Conservation (phyloP, 371 early-diverging fungal genomes). For the Gilbertella persicaria region DNA sequence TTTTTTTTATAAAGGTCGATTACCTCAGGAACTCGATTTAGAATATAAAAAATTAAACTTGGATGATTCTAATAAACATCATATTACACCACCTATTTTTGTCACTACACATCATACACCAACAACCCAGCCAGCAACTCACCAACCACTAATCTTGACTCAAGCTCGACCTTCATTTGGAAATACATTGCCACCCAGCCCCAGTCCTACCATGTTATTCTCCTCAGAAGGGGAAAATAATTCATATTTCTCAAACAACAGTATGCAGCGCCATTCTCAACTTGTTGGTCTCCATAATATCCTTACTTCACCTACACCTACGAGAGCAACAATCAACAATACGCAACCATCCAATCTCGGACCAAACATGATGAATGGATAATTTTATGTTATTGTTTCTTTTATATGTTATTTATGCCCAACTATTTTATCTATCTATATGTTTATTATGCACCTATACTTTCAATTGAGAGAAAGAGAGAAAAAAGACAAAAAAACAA, state of each 20-base stretch:
- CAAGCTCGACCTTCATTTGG: constrained; percentile 1
- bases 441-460: too few species aligned
- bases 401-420: too few species aligned
- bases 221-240: constrained; percentile 29
- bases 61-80: constrained; percentile 25
- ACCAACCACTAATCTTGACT: constrained; percentile 12
- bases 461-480: too few species aligned
- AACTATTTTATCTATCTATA: too few species aligned
- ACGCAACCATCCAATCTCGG: too few species aligned
- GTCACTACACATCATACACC: constrained; percentile 57
- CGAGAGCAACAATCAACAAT: not conserved
- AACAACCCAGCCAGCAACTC: not conserved
- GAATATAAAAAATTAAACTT: constrained; percentile 26
- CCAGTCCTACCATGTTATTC: constrained; percentile 28
- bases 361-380: too few species aligned
- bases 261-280: too few species aligned
- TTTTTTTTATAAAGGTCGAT: constrained; percentile 3
- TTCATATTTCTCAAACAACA: constrained; percentile 2
- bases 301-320: not conserved
- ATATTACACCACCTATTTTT: constrained; percentile 60
- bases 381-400: too few species aligned
- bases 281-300: not conserved
- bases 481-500: too few species aligned
- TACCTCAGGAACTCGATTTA: constrained; percentile 46
- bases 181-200: constrained; percentile 9